Conservation (phyloP, 2,329 filamentous ascomycete genomes). For the Neopestalotiopsis clavispora region DNA sequence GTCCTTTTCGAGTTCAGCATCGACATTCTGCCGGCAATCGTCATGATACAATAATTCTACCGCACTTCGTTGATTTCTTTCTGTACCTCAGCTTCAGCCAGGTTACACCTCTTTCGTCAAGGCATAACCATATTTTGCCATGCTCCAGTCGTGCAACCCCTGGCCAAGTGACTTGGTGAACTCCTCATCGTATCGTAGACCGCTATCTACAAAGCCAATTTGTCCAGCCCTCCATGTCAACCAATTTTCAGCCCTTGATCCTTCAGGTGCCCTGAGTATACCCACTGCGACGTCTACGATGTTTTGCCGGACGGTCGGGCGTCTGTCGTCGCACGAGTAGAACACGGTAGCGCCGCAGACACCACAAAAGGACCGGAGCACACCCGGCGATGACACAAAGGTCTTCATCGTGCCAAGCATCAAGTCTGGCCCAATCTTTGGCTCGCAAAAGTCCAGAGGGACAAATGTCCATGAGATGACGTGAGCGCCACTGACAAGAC, state of each 20-base stretch:
- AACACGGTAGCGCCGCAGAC: slow-evolving; percentile 52
- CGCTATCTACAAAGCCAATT: slow-evolving; percentile 35
- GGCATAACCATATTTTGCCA: slow-evolving; percentile 26
- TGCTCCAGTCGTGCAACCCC: slow-evolving; percentile 44
- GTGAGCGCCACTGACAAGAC: slow-evolving; percentile 46
- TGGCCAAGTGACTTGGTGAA: slow-evolving; percentile 20
- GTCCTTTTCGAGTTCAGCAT: too few relatives aligned
- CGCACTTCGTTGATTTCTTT: too few relatives aligned
- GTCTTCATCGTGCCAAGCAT: slow-evolving; percentile 48
- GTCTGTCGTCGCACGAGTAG: slow-evolving; percentile 30
- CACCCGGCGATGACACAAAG: slow-evolving; percentile 43
- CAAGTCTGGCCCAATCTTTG: slow-evolving; percentile 43
- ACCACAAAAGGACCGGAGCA: slow-evolving; percentile 50
- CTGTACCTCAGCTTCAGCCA: too few relatives aligned
- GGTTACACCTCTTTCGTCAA: too few relatives aligned
- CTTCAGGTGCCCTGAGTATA: slow-evolving; percentile 49
- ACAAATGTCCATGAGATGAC: slow-evolving; percentile 48
- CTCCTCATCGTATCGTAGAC: slow-evolving; percentile 33
- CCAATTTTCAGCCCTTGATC: slow-evolving; percentile 49
- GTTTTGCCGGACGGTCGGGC: slow-evolving; percentile 27
- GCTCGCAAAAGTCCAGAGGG: slow-evolving; percentile 41
- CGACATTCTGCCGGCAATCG: too few relatives aligned
- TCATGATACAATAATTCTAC: too few relatives aligned
- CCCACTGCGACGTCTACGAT: slow-evolving; percentile 50
- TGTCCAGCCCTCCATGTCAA: slow-evolving; percentile 48